Conservation (phyloP, 345 rosid species). For the Lepidium sativum region DNA sequence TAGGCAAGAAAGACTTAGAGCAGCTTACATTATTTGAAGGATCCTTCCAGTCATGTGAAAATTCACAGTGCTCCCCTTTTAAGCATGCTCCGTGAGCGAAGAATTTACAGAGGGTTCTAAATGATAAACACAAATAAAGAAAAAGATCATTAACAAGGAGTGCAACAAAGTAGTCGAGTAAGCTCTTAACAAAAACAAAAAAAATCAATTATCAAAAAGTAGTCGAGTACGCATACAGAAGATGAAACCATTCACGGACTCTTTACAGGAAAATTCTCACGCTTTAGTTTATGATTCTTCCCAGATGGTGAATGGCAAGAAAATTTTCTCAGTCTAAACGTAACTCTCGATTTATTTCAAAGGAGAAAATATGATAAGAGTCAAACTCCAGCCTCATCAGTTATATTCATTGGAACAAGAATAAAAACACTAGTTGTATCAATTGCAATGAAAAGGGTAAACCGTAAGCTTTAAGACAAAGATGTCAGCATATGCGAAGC, state of each 20-base stretch:
- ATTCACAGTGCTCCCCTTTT: constrained; percentile 92
- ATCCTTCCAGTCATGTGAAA: constrained; percentile 84
- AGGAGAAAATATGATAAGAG: background rate
- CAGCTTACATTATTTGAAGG: constrained; percentile 59
- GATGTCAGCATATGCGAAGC: background rate
- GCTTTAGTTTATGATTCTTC: background rate
- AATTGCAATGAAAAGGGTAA: background rate
- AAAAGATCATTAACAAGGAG: too few species aligned
- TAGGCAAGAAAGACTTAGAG: background rate
- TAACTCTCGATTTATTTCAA: background rate
- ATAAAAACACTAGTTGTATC: background rate
- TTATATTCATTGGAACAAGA: background rate
- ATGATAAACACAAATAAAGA: background rate
- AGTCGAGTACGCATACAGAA: background rate
- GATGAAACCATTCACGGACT: background rate
- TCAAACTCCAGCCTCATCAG: background rate
- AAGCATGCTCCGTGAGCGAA: constrained; percentile 91
- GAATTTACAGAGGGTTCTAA: constrained; percentile 72
- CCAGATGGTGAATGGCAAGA: background rate
- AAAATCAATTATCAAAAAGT: too few species aligned
- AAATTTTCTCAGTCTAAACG: background rate
- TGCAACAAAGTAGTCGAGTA: too few species aligned
- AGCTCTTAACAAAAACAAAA: too few species aligned
- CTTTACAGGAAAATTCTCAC: background rate
- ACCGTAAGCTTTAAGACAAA: background rate